A percentile compares a stretch with the other conserved stretches of the same genome.
phyloP scores from a whole-genome alignment of 495 filamentous ascomycete genomes.

The Clohesyomyces aquaticus region DNA sequence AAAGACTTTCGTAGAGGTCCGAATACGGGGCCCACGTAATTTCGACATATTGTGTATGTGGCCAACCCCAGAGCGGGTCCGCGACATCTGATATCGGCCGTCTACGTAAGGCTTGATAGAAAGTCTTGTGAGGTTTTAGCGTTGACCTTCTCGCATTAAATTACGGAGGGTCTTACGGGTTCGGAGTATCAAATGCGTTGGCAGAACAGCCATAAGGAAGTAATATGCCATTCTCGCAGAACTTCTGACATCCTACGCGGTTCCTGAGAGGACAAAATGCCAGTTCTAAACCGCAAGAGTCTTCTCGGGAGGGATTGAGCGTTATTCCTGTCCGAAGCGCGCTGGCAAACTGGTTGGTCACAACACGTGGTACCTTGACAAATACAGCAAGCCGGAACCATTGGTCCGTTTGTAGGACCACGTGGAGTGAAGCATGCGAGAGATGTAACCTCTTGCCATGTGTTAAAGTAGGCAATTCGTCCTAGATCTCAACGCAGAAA shows the following conservation, averaged over 20 bases:
- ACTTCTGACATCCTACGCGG: constrained; percentile 33
- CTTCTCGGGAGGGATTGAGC: constrained; percentile 22
- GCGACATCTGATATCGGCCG: constrained; percentile 44
- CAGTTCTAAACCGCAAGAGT: constrained; percentile 34
- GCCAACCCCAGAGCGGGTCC: constrained; percentile 43
- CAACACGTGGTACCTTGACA: constrained; percentile 26
- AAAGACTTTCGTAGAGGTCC: constrained; percentile 44
- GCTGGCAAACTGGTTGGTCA: constrained; percentile 17
- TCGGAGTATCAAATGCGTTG: constrained; percentile 37
- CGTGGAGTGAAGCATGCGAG: constrained; percentile 7
- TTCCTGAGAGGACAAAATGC: constrained; percentile 18
- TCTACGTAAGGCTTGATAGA: constrained; percentile 22
- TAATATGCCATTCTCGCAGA: constrained; percentile 41
- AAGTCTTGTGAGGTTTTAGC: constrained; percentile 30
- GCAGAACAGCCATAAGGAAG: constrained; percentile 39
- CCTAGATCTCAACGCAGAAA: constrained; percentile 39
- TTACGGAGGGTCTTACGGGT: constrained; percentile 40
- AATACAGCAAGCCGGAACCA: constrained; percentile 33
- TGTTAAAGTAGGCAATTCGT: constrained; percentile 23
- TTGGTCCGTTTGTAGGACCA: constrained; percentile 34
- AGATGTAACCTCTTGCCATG: constrained; percentile 37
- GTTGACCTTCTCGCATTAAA: constrained; percentile 6
- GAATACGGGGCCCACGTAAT: constrained; percentile 23
- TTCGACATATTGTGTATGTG: constrained; percentile 24
- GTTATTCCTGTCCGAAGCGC: constrained; percentile 21